phyloP scores from a whole-genome alignment of 148 eudicot genomes.

The Fallopia convolvulus region DNA sequence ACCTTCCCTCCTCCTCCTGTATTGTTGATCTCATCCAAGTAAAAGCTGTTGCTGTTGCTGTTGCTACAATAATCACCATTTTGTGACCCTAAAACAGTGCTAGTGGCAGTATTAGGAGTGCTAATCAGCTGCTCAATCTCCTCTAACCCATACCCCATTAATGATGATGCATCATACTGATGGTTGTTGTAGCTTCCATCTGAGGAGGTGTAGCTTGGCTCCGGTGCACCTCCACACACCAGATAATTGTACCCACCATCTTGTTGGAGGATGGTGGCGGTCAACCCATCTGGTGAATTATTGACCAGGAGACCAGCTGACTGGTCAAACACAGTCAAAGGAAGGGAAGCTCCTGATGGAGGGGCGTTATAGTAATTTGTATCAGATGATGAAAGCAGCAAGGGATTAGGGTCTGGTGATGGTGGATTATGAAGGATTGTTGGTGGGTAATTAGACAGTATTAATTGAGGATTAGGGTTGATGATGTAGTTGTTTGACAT shows the following conservation, averaged over 20 bases:
- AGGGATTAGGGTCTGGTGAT: neutral
- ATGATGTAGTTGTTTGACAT: neutral
- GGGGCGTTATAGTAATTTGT: neutral
- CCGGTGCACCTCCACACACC: neutral
- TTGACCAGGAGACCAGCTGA: neutral
- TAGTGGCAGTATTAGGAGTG: neutral
- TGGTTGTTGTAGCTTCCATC: no score
- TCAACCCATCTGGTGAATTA: neutral
- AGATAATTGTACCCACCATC: no score
- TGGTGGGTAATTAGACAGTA: neutral
- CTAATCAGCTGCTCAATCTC: conserved; percentile 11
- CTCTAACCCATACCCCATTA: conserved; percentile 9
- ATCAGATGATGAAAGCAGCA: neutral
- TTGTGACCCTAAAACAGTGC: neutral
- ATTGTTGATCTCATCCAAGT: neutral
- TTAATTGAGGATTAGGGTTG: neutral
- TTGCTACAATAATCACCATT: neutral
- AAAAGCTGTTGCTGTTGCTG: neutral
- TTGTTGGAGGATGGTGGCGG: neutral
- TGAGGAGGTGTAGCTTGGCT: conserved; percentile 1
- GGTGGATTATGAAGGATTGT: neutral
- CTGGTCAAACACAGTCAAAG: neutral
- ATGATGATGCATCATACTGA: no score
- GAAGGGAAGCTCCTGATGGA: neutral
- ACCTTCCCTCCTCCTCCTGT: neutral